Evolutionary conservation across 176 grass and related monocot species (phyloP).

Genomic region (Phoenix roebelenii): DNA sequence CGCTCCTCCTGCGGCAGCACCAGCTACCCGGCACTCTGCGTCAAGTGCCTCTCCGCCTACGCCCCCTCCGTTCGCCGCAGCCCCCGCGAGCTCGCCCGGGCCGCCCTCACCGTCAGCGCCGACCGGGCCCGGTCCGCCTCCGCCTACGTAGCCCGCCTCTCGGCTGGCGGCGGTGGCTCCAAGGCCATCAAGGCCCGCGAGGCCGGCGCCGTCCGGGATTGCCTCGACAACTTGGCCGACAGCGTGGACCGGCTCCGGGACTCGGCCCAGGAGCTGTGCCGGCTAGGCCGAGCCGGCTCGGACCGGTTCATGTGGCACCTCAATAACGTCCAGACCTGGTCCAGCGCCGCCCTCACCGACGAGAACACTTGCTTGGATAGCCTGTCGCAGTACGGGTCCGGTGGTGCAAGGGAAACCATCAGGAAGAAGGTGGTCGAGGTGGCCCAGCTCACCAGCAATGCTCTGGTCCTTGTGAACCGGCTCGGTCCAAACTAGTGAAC

Average conservation of each 20-base stretch:
- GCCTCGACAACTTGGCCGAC: slow-evolving; percentile 86
- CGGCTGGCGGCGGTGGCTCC: slow-evolving; percentile 2
- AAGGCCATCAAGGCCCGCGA: not conserved
- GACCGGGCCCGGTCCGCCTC: slow-evolving; percentile 65
- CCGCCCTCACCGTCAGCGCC: slow-evolving; percentile 59
- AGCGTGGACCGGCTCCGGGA: slow-evolving; percentile 69
- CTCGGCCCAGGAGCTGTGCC: slow-evolving; percentile 50
- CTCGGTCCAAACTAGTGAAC: slow-evolving; percentile 30
- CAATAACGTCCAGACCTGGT: slow-evolving; percentile 91
- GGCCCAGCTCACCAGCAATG: slow-evolving; percentile 92
- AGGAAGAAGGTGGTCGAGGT: slow-evolving; percentile 75
- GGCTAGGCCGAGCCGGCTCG: slow-evolving; percentile 35
- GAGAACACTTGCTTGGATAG: slow-evolving; percentile 91
- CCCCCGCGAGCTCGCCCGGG: slow-evolving; percentile 60
- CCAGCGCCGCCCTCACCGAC: slow-evolving; percentile 92
- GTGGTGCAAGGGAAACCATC: slow-evolving; percentile 35
- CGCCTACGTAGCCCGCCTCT: slow-evolving; percentile 36
- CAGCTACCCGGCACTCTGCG: slow-evolving; percentile 70
- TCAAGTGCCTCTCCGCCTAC: slow-evolving; percentile 60
- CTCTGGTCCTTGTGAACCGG: slow-evolving; percentile 70
- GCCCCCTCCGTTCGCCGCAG: slow-evolving; percentile 38
- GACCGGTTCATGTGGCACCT: slow-evolving; percentile 71
- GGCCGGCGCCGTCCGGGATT: slow-evolving; percentile 50
- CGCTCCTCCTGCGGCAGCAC: slow-evolving; percentile 68
- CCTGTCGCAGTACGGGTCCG: slow-evolving; percentile 44